Conservation (phyloP, 2,329 filamentous ascomycete species). For the Laburnicola sp. region DNA sequence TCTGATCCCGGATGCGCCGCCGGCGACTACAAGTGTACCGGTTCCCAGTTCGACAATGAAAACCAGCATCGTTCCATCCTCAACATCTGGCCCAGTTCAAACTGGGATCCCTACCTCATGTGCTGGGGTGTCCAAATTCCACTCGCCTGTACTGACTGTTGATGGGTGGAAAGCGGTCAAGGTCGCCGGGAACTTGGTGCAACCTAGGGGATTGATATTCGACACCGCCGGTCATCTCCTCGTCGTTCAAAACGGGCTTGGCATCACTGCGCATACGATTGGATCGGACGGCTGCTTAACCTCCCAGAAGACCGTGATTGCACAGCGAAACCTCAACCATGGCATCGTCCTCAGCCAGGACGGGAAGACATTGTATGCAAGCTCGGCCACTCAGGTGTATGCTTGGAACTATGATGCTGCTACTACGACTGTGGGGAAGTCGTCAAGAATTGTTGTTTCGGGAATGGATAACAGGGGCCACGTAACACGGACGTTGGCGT, state of each 20-base stretch:
- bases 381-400: conserved; percentile 31
- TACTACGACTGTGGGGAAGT: conserved; percentile 36
- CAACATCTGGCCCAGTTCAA: conserved; percentile 18
- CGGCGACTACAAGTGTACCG: conserved; percentile 9
- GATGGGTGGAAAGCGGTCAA: conserved; percentile 40
- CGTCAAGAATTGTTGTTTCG: conserved; percentile 22
- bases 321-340: conserved; percentile 34
- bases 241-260: conserved; percentile 44
- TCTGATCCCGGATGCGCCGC: conserved; percentile 20
- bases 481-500: conserved; percentile 29
- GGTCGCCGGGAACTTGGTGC: conserved; percentile 45
- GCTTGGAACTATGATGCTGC: conserved; percentile 32
- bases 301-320: conserved; percentile 24
- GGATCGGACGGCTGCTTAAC: conserved; percentile 39
- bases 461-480: conserved; percentile 35
- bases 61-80: conserved; percentile 14
- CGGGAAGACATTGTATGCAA: conserved; percentile 37
- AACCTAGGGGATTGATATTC: conserved; percentile 47
- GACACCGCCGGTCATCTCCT: conserved; percentile 48
- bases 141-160: conserved; percentile 23
- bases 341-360: conserved; percentile 32
- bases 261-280: conserved; percentile 46
- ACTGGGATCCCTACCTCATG: conserved; percentile 28
- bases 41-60: conserved; percentile 15
- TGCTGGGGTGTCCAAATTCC: conserved; percentile 21